Evolutionary conservation across 495 filamentous ascomycete genomes (phyloP).

Genomic region (Penicillium alfredii): DNA sequence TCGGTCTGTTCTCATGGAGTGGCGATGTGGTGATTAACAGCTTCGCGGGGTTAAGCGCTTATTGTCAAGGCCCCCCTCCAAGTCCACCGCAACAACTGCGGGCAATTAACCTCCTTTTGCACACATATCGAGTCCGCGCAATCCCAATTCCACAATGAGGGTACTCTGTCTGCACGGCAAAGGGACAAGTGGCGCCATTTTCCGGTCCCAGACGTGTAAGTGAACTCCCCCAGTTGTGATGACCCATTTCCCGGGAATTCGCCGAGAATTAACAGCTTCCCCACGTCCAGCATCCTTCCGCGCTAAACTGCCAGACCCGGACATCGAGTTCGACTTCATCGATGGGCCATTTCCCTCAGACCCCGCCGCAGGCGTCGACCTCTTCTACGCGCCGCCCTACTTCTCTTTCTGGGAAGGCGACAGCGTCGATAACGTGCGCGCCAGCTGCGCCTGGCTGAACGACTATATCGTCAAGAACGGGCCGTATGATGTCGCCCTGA

Average conservation of each 20-base stretch:
- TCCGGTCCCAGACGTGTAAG: constrained; percentile 54
- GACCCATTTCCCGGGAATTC: too few species aligned
- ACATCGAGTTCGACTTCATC: constrained; percentile 51
- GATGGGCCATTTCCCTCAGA: constrained; percentile 42
- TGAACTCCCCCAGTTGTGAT: too few species aligned
- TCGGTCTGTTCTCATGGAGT: too few species aligned
- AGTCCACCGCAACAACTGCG: not conserved
- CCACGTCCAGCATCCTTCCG: constrained; percentile 37
- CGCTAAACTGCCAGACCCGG: constrained; percentile 23
- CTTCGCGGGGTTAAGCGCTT: not conserved
- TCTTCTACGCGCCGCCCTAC: constrained; percentile 45
- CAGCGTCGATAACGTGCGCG: constrained; percentile 29
- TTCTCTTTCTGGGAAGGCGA: constrained; percentile 44
- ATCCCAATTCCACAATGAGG: constrained; percentile 36
- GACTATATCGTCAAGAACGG: constrained; percentile 43
- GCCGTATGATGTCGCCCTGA: constrained; percentile 56
- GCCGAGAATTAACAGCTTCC: not conserved
- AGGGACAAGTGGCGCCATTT: constrained; percentile 53
- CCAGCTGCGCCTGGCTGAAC: constrained; percentile 41
- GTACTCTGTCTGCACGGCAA: constrained; percentile 60
- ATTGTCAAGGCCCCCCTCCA: not conserved
- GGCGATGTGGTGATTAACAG: too few species aligned
- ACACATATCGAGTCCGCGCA: constrained; percentile 1
- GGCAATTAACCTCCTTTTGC: not conserved
- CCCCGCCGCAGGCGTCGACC: constrained; percentile 48